Percentiles rank a stretch among this genome's conserved stretches.
Evolutionary conservation across 768 basidiomycete species (phyloP).

Genomic region (Lentinus tigrinus): DNA sequence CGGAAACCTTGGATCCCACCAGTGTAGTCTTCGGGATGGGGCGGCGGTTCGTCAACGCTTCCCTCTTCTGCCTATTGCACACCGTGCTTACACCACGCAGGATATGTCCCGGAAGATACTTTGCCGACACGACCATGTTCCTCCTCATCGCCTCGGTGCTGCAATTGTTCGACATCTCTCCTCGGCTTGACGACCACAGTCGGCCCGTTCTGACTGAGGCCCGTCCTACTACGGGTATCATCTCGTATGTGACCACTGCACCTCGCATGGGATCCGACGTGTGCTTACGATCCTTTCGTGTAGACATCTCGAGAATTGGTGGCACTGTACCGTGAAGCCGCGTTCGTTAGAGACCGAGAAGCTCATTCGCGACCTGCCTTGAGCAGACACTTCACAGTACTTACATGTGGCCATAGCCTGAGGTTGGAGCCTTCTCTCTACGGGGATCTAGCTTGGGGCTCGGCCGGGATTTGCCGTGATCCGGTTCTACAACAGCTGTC

Average conservation of each 20-base stretch:
- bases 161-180: not conserved
- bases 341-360: too few relatives aligned
- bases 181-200: not conserved
- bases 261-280: not conserved
- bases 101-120: conserved; percentile 5
- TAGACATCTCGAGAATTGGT: too few relatives aligned
- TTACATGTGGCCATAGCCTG: too few relatives aligned
- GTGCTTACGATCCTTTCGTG: too few relatives aligned
- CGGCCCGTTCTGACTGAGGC: not conserved
- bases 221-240: not conserved
- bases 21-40: not conserved
- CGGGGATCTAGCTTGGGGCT: too few relatives aligned
- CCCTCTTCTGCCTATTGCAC: not conserved
- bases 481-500: too few relatives aligned
- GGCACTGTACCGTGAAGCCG: too few relatives aligned
- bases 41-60: not conserved
- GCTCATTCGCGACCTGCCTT: too few relatives aligned
- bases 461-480: too few relatives aligned
- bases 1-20: not conserved
- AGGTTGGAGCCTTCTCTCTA: too few relatives aligned
- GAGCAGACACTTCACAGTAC: too few relatives aligned
- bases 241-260: not conserved
- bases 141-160: conserved; percentile 2
- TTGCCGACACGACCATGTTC: not conserved
- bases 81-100: not conserved